Evolutionary conservation across 495 filamentous ascomycete genomes (phyloP), one percentile per base, ranked within the genome.

Genomic region (Penicillium paradoxum): DNA sequence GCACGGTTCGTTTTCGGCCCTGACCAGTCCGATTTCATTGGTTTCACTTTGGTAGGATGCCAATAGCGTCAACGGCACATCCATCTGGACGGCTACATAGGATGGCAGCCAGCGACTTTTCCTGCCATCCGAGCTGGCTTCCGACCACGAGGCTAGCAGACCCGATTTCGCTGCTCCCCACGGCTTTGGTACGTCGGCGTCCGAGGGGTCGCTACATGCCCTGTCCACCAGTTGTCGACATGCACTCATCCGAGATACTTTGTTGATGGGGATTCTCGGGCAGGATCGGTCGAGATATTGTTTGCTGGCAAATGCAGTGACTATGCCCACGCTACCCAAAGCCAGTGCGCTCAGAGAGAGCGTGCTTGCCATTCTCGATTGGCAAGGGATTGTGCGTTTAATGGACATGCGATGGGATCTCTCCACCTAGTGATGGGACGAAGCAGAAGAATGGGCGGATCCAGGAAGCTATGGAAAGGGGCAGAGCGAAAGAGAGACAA

Each of bases 91-190:
- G 10, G 50, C 56, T 9, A 37, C 39, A 25, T 50, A 54, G 5
- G 56, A 58, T 34, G 56, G 25, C 10, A 58, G 17, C 56, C 56
- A 58, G 38, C 49, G 45, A 6, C 38, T 42, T 47, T 58, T 54
- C 29, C 19, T 18, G 29, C 34, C 44, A 6, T 29, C 44, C 6
- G 27, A 46, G 11, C 15, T 11, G 22, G 33, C 37, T 27, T 25
- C 56, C 14, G 38, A 46, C 39, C 46, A 52, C 8, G 41, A 42
- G 54, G 54, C 32, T 42, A 57, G 32, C 14, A 46, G 32, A 7
- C 48, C 27, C 37, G 50, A 50, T 1, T 39, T 45, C 0, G 45
- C 32, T 6, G 37, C 37, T 21, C 56, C 51, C 56, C 51, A 54
- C 45, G 56, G 39, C n/a, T 25, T 38, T 27, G 17, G 50, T 3